Evolutionary conservation across 2,329 filamentous ascomycete genomes (phyloP), one percentile per base, ranked within the genome.

Genomic region (Alternaria rosae): DNA sequence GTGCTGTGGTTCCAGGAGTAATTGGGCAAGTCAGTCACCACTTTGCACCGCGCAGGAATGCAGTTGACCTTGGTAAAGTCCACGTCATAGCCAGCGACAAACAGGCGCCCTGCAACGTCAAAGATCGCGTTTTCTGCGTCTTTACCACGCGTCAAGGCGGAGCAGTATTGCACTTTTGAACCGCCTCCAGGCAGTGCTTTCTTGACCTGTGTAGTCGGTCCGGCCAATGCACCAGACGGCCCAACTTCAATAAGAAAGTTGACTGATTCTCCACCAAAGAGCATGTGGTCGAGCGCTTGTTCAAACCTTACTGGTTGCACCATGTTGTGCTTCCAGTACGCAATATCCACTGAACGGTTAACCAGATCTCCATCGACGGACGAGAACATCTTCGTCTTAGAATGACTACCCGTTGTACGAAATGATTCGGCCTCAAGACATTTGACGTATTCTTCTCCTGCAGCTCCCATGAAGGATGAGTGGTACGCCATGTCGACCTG

Each of bases 81-180:
- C 3, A 23, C 10, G 25, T 59, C 53, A 44, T 60, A 43, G 4
- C 68, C 77, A 0, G 83, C 83, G 35, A 82, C 81, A 3, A 84
- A 70, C 1, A 80, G 66, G 15, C 28, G 5, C 35, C 52, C 64
- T 17, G 48, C 59, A 7, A 45, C 13, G 23, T 53, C 41, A 17
- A 61, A 20, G 35, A 57, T 21, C 15, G 44, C 15, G 17, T 35
- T 26, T n/a, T 32, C 42, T n/a, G 59, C 53, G 9, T 54, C 43
- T 9, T 15, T 8, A 5, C 44, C 45, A 42, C 63, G 51, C 12
- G 35, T 63, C 15, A 51, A 21, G 3, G 59, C 28, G 3, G 15
- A n/a, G 17, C 13, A n/a, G 23, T 65, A 62, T 4, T 50, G 35
- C 4, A 47, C n/a, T 5, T 30, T 32, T 20, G 38, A 56, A 7